Percentiles rank a stretch among this genome's conserved stretches.
Evolutionary conservation across 208 protist species (phyloP).

Genomic region (Angomonas desouzai): DNA sequence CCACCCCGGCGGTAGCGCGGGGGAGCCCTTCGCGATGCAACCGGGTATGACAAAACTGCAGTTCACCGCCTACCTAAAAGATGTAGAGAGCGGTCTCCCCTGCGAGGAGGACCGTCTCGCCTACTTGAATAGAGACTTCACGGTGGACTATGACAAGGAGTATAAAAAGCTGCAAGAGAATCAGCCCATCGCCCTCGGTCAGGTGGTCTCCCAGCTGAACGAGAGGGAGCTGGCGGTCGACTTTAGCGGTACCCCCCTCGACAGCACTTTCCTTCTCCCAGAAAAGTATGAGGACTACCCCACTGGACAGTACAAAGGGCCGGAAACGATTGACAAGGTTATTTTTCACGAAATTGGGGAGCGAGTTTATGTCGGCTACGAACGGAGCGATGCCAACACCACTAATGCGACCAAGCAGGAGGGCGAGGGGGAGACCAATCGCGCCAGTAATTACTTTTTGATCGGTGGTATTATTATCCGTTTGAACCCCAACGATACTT

Average conservation of each 20-base stretch:
- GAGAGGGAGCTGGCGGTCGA: constrained; percentile 68
- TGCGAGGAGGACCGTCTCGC: not conserved
- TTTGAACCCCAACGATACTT: constrained; percentile 77
- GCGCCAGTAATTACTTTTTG: constrained; percentile 19
- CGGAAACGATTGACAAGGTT: not conserved
- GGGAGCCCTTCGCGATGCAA: not conserved
- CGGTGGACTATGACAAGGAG: not conserved
- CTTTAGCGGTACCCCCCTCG: constrained; percentile 24
- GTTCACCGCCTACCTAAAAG: not conserved
- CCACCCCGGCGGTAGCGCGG: not conserved
- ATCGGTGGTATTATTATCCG: constrained; percentile 73
- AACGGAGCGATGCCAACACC: constrained; percentile 19
- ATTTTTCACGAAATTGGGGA: constrained; percentile 24
- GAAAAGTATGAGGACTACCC: not conserved
- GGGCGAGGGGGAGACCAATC: constrained; percentile 9
- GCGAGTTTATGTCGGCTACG: constrained; percentile 51
- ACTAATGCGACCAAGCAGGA: not conserved
- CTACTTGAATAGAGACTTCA: not conserved
- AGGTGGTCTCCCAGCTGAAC: constrained; percentile 71
- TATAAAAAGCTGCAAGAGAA: not conserved
- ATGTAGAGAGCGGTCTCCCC: not conserved
- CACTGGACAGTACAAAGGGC: not conserved
- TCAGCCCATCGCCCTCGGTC: constrained; percentile 61
- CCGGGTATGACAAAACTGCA: not conserved
- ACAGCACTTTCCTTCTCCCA: constrained; percentile 2